Evolutionary conservation across 805 yeast species (phyloP).

Genomic region (Yamadazyma akitaensis): DNA sequence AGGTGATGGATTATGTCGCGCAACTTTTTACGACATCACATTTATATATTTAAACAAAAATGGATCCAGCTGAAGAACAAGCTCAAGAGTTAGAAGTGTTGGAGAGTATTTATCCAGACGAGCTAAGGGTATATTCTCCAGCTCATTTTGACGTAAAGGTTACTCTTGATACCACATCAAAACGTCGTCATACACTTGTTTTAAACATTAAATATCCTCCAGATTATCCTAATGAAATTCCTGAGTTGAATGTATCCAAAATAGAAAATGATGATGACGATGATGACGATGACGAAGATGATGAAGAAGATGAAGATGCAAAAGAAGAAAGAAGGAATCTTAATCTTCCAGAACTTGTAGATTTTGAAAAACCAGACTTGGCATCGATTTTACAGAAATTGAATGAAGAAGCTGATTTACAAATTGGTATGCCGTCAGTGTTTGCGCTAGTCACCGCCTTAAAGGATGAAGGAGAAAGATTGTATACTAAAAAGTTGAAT

Average conservation of each 20-base stretch:
- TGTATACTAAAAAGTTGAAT: slow-evolving; percentile 49
- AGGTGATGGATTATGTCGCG: neutral
- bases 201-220: slow-evolving; percentile 72
- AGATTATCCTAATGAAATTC: slow-evolving; percentile 77
- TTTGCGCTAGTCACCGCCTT: slow-evolving; percentile 74
- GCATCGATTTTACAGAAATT: slow-evolving; percentile 36
- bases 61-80: slow-evolving; percentile 84
- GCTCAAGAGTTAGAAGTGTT: slow-evolving; percentile 85
- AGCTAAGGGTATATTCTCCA: slow-evolving; percentile 41
- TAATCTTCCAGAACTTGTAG: slow-evolving; percentile 55
- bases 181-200: slow-evolving; percentile 51
- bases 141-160: slow-evolving; percentile 53
- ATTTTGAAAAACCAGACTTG: slow-evolving; percentile 50
- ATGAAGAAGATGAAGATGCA: slow-evolving; percentile 38
- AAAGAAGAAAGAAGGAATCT: slow-evolving; percentile 43
- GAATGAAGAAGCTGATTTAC: slow-evolving; percentile 64
- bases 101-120: slow-evolving; percentile 92
- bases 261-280: slow-evolving; percentile 26
- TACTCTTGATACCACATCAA: slow-evolving; percentile 65
- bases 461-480: slow-evolving; percentile 76
- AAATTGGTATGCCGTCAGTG: slow-evolving; percentile 88
- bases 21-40: neutral
- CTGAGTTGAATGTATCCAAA: slow-evolving; percentile 48
- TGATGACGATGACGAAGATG: slow-evolving; percentile 26
- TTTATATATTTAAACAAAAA: slow-evolving; percentile 18